Evolutionary conservation across 108 stramenopile species (phyloP).

Genomic region (Nitzschia inconspicua): DNA sequence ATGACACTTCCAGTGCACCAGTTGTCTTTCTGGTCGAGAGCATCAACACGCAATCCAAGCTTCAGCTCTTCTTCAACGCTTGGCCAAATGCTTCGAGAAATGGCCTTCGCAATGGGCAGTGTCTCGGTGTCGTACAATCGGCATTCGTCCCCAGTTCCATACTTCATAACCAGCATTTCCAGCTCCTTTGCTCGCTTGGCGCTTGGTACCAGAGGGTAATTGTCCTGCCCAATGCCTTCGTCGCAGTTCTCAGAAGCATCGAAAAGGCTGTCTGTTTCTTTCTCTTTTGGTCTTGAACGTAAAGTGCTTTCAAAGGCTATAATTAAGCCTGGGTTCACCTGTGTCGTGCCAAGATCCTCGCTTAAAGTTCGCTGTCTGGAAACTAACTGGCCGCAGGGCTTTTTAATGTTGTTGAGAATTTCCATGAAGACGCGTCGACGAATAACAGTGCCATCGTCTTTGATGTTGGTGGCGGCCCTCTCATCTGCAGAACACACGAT

Average conservation of each 20-base stretch:
- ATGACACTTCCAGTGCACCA: constrained; percentile 92
- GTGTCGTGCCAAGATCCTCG: constrained; percentile 34
- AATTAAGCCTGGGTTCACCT: constrained; percentile 42
- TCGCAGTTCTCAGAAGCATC: constrained; percentile 43
- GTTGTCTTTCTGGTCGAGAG: constrained; percentile 79
- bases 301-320: constrained; percentile 79
- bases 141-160: constrained; percentile 77
- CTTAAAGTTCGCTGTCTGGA: constrained; percentile 27
- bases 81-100: constrained; percentile 83
- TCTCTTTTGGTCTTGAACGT: constrained; percentile 37
- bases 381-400: constrained; percentile 65
- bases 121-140: constrained; percentile 70
- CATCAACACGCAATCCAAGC: constrained; percentile 90
- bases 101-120: constrained; percentile 56
- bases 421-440: constrained; percentile 39
- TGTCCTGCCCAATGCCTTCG: not conserved
- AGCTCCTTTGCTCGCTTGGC: constrained; percentile 37
- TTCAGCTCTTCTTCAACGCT: constrained; percentile 58
- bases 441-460: constrained; percentile 37
- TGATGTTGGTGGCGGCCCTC: constrained; percentile 35
- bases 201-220: not conserved
- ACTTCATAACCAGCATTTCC: constrained; percentile 42
- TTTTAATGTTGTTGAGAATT: constrained; percentile 74
- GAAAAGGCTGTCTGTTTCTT: constrained; percentile 35
- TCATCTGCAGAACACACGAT: constrained; percentile 58